phyloP scores from a whole-genome alignment of 1,284 basidiomycete species.

The Apiotrichum sp. region DNA sequence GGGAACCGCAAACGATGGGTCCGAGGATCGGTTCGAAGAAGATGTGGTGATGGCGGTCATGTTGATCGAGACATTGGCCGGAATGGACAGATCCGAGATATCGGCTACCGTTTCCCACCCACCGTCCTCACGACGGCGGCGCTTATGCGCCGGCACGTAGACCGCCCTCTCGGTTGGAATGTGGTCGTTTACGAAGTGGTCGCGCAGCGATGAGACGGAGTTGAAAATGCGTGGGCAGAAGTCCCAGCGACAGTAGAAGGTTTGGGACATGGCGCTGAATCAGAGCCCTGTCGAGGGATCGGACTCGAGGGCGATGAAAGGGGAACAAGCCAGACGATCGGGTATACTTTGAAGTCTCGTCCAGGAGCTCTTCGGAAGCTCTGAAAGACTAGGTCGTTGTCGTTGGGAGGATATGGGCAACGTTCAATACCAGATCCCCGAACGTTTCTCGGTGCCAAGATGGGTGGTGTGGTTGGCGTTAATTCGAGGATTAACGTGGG shows the following conservation, averaged over 20 bases:
- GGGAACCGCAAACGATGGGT: neutral
- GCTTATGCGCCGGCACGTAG: constrained; percentile 10
- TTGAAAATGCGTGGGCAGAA: constrained; percentile 8
- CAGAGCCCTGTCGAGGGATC: no score
- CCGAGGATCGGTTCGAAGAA: neutral
- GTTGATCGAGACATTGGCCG: neutral
- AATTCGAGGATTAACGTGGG: no score
- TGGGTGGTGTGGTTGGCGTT: no score
- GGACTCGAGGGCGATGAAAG: no score
- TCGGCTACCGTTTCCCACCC: constrained; percentile 10
- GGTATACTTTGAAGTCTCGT: no score
- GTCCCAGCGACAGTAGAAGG: constrained; percentile 16
- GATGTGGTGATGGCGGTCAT: neutral
- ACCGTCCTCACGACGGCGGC: constrained; percentile 9
- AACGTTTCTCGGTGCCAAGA: no score
- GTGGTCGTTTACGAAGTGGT: constrained; percentile 13
- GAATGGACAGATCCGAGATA: neutral
- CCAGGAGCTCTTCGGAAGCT: no score
- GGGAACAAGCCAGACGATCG: no score
- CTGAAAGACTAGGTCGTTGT: no score
- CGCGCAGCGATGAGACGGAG: neutral
- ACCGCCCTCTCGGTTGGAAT: constrained; percentile 6
- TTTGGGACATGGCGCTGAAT: neutral
- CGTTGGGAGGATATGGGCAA: no score
- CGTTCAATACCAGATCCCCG: no score